Evolutionary conservation across 2,329 filamentous ascomycete genomes (phyloP), one percentile per base, ranked within the genome.

Genomic region (Didymella lethalis): DNA sequence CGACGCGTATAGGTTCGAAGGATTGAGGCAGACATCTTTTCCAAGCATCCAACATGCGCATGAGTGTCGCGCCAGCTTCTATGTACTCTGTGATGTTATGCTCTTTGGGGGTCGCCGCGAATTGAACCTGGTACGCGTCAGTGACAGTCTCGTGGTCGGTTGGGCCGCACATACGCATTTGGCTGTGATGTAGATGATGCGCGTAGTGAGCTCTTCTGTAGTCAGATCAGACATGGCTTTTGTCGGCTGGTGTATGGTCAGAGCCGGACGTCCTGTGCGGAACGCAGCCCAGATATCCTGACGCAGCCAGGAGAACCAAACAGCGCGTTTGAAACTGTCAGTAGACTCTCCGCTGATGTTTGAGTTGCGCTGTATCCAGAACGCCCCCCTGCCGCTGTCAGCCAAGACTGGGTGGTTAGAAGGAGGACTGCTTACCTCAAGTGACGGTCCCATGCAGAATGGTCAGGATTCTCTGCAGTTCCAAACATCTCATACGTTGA

Each of bases 241-340:
- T 7, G 78, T 82, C 0, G 85, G 85, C 47, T 78, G 79, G 82
- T 86, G 88, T 52, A 86, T 86, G 43, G 81, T 87, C 63, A 87
- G 81, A 7, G 82, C 81, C 3, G 82, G 80, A 5, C 86, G 76
- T 23, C 80, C 79, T 63, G 88, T 86, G 0, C 85, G 79, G 62
- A 88, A 87, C 0, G 86, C 86, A 2, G 85, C 86, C 86, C 86
- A 89, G 0, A 87, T 80, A 66, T 89, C 86, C 68, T 89, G 86
- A 25, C 85, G 78, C 4, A 89, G 74, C 86, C 86, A 89, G 0
- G 84, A 83, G 86, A 87, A 89, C 86, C 86, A 89, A 0, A 86
- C 83, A 0, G 85, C 83, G 55, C 84, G 82, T 32, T 82, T 80
- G 0, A 89, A 74, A 0, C 86, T 84, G 0, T 82, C 81, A 11